Evolutionary conservation across 495 filamentous ascomycete genomes (phyloP).

Genomic region (Neurospora tetrasperma): DNA sequence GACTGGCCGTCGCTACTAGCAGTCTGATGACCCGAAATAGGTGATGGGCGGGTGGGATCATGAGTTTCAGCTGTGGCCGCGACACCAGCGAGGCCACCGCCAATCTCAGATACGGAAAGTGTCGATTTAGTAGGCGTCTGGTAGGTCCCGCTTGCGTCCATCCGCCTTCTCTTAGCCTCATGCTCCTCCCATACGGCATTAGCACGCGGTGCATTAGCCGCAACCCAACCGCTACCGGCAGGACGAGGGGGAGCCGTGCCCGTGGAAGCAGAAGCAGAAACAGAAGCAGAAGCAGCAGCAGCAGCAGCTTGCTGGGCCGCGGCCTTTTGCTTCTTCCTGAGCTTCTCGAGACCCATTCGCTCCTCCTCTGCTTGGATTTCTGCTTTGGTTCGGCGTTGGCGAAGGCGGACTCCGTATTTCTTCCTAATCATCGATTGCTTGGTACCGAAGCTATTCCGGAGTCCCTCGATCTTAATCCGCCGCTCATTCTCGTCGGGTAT

Average conservation of each 20-base stretch:
- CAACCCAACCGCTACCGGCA: constrained; percentile 17
- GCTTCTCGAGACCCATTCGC: constrained; percentile 23
- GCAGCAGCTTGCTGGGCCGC: constrained; percentile 13
- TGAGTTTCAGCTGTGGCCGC: constrained; percentile 21
- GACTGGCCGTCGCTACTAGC: constrained; percentile 5
- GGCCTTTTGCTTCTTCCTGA: background rate
- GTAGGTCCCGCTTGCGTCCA: constrained; percentile 14
- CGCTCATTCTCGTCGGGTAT: constrained; percentile 26
- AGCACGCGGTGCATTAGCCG: constrained; percentile 19
- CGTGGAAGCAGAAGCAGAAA: background rate
- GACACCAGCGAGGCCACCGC: constrained; percentile 20
- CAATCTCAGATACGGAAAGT: constrained; percentile 22
- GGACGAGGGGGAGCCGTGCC: constrained; percentile 9
- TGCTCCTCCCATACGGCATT: constrained; percentile 14
- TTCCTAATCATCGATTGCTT: constrained; percentile 40
- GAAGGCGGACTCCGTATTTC: constrained; percentile 38
- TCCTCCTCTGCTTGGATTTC: constrained; percentile 32
- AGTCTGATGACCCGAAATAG: constrained; percentile 1
- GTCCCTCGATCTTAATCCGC: constrained; percentile 25
- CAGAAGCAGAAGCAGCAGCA: constrained; percentile 1
- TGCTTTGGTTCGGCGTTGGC: constrained; percentile 32
- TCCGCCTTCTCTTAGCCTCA: constrained; percentile 22
- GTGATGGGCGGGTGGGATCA: constrained; percentile 21
- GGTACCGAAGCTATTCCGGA: constrained; percentile 37
- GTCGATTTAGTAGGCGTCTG: constrained; percentile 19